Percentiles rank a stretch among this genome's conserved stretches.
phyloP scores from a whole-genome alignment of 352 stramenopile species.

The Globisporangium takayamanum region DNA sequence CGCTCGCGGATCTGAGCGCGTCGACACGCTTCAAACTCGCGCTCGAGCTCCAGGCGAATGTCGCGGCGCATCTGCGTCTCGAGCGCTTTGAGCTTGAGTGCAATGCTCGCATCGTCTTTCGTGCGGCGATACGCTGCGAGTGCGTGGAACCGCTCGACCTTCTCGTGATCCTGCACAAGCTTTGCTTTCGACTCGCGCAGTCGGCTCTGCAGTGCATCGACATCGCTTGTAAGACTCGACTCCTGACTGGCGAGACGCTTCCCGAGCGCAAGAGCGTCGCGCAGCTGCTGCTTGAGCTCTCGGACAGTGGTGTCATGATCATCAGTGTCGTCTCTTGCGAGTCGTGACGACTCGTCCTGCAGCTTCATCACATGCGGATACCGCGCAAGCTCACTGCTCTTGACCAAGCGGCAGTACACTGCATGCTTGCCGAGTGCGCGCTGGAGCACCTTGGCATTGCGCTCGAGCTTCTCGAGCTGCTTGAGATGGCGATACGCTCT shows the following conservation, averaged over 20 bases:
- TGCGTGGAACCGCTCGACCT: conserved; percentile 36
- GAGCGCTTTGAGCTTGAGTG: conserved; percentile 30
- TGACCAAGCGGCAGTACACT: conserved; percentile 26
- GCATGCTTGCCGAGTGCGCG: conserved; percentile 21
- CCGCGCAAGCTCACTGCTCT: conserved; percentile 19
- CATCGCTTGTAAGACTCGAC: conserved; percentile 14
- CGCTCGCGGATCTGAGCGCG: conserved; percentile 23
- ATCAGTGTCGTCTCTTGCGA: neutral
- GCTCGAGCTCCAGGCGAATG: conserved; percentile 61
- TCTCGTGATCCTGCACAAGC: conserved; percentile 31
- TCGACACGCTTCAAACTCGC: conserved; percentile 44
- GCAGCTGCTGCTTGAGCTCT: conserved; percentile 16
- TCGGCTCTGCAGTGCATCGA: conserved; percentile 25
- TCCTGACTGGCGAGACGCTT: conserved; percentile 30
- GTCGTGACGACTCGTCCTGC: conserved; percentile 2
- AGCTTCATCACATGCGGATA: conserved; percentile 22
- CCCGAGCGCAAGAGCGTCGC: conserved; percentile 10
- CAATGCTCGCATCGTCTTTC: conserved; percentile 40
- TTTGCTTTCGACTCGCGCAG: conserved; percentile 21
- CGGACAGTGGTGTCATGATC: conserved; percentile 6
- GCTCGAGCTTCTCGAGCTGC: conserved; percentile 21
- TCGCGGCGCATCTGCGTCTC: conserved; percentile 37
- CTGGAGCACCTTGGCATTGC: conserved; percentile 42
- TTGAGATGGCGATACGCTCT: conserved; percentile 23
- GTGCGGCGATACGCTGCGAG: conserved; percentile 35